Conservation (phyloP, 805 yeast genomes). For the Saccharomyces mikatae region DNA sequence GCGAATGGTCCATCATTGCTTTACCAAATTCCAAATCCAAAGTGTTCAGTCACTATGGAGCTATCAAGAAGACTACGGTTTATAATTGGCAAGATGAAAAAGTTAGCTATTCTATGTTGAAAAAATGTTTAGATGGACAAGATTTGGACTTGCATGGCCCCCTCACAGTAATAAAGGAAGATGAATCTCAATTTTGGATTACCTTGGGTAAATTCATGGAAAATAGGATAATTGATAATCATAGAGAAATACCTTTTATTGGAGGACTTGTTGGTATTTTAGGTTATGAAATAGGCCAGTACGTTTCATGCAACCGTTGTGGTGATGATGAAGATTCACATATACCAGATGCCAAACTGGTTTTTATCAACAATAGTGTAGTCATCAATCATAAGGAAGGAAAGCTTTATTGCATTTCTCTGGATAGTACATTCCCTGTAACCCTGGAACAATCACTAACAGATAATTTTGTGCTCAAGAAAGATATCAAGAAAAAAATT, state of each 20-base stretch:
- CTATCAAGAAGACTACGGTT: constrained; percentile 27
- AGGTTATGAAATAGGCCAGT: constrained; percentile 81
- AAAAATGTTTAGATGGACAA: neutral
- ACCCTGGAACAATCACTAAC: neutral
- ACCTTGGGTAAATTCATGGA: constrained; percentile 25
- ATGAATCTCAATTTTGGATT: constrained; percentile 24
- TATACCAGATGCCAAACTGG: constrained; percentile 71
- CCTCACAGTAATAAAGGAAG: constrained; percentile 13
- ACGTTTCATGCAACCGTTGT: constrained; percentile 33
- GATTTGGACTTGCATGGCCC: neutral
- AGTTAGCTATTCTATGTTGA: constrained; percentile 6
- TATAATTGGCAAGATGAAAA: constrained; percentile 24
- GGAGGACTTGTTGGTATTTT: constrained; percentile 90
- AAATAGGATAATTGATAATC: constrained; percentile 6
- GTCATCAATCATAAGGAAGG: constrained; percentile 42
- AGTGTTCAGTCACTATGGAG: constrained; percentile 56
- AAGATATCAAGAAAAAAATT: neutral
- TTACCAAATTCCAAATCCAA: constrained; percentile 41
- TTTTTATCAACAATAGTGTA: constrained; percentile 59
- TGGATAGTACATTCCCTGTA: constrained; percentile 33
- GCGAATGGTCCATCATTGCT: constrained; percentile 83
- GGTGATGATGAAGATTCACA: constrained; percentile 9
- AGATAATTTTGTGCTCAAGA: constrained; percentile 4
- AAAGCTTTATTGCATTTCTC: constrained; percentile 45
- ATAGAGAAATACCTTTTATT: constrained; percentile 56